Percentiles rank a stretch among this genome's conserved stretches.
phyloP scores from a whole-genome alignment of 176 grass and related monocot genomes.

The Oryza officinalis region DNA sequence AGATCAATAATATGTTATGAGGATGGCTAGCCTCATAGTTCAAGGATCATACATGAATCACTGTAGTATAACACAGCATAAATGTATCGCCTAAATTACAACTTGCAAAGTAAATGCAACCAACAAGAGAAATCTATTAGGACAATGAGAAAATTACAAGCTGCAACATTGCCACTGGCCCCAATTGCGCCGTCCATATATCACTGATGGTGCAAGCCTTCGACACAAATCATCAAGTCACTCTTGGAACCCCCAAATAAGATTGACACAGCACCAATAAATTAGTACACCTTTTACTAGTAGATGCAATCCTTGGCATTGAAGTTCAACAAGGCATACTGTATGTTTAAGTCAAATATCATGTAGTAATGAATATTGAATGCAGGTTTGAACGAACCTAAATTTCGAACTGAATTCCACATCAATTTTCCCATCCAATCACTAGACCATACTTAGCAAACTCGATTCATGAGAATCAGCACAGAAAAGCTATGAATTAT shows the following conservation, averaged over 20 bases:
- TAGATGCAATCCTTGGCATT: neutral
- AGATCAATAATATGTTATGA: neutral
- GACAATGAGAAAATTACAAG: neutral
- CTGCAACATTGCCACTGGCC: neutral
- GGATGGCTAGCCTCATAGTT: neutral
- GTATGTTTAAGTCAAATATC: neutral
- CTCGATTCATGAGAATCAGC: neutral
- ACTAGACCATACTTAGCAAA: neutral
- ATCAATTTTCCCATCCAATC: neutral
- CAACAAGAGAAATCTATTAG: neutral
- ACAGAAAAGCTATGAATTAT: neutral
- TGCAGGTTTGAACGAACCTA: neutral
- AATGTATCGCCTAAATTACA: neutral
- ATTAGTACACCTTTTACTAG: neutral
- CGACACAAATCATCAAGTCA: neutral
- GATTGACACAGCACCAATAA: neutral
- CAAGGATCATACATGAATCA: too few relatives aligned
- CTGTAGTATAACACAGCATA: neutral
- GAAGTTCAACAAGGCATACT: too few relatives aligned
- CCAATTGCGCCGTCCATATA: neutral
- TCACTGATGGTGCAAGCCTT: neutral
- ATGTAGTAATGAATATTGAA: neutral
- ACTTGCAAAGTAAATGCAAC: neutral
- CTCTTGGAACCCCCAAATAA: neutral
- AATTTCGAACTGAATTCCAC: neutral